Base-by-base conservation (phyloP, 106 monocot species). In the Platanthera guangdongensis region DNA sequence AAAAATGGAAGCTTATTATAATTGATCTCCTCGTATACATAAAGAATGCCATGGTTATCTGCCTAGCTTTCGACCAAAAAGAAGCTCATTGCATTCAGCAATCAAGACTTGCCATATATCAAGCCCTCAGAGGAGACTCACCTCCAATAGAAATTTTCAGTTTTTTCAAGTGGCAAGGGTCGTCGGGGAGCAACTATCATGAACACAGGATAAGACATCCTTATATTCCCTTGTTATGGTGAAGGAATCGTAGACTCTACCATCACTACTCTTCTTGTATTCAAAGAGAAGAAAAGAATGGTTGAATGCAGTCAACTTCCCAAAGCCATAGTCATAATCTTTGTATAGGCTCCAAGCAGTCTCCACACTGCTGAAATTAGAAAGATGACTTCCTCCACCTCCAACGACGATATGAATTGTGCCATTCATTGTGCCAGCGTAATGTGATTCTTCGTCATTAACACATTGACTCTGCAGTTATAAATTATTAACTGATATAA, bases 371-470 rank as follows among this genome's bases (percentile, higher is more conserved):
- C 81, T 81, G 82, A 94, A 99, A 6, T 83, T 73, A 0, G 85
- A 80, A 30, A 92, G 71, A 82, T 94, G 94, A 57, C 92, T 85
- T 57, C 99, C 94, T 4, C 94, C 99, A 4, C 90, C 90, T 4
- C 99, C 99, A 1, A 52, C 94, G 14, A 99, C 94, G 1, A 92
- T 87, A 47, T 99, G 99, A 79, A 99, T 92, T 5, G 99, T 99
- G 14, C 99, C 99, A 25, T 92, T 94, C 83, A 90, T 79, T 4
- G 80, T 82, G 16, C 90, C 92, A 0, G 88, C 69, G 53, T 92
- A 99, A 55, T 85, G 88, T 1, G 88, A 88, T 74, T 78, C 87
- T 60, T 92, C 87, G 1, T 60, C 67, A 51, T 52, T 90, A 59
- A 88, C 85, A 57, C 99, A 99, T 52, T 85, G 83, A 53, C 84